These are phyloP conservation scores for Hymenochaete sp. DNA, from an alignment of 1,284 basidiomycete species.

Conservation along the genomic window DNA sequence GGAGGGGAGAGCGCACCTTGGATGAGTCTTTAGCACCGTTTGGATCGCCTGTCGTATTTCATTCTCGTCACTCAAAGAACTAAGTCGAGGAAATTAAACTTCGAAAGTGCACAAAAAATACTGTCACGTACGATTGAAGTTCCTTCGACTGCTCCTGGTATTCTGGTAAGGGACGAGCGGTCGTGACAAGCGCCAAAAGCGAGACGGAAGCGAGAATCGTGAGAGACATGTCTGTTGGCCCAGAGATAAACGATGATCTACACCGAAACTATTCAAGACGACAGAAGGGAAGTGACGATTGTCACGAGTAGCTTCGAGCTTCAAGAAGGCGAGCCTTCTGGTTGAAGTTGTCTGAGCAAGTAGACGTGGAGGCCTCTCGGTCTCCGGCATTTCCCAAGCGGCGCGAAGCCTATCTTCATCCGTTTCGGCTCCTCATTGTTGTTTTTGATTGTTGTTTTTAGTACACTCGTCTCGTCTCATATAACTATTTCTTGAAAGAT, in stretches of 20 bases:
- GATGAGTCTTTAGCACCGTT: conserved; percentile 30
- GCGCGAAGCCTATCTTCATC: too few relatives aligned
- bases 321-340: too few relatives aligned
- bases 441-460: too few relatives aligned
- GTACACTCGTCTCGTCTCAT: too few relatives aligned
- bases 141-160: conserved; percentile 22
- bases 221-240: conserved; percentile 33
- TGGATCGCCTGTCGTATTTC: conserved; percentile 31
- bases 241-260: too few relatives aligned
- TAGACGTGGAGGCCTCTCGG: background rate
- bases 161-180: conserved; percentile 31
- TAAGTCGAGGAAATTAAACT: conserved; percentile 10
- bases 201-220: conserved; percentile 34
- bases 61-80: conserved; percentile 17
- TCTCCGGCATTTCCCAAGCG: too few relatives aligned
- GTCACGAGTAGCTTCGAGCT: too few relatives aligned
- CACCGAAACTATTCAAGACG: too few relatives aligned
- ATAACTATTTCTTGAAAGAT: too few relatives aligned
- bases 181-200: conserved; percentile 38
- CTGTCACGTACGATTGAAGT: conserved; percentile 1
- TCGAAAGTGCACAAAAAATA: conserved; percentile 2
- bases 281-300: too few relatives aligned
- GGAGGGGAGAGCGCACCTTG: conserved; percentile 26
- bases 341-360: too few relatives aligned
- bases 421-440: too few relatives aligned